Evolutionary conservation across 2,329 filamentous ascomycete species (phyloP).

Genomic region (Alternaria atra): DNA sequence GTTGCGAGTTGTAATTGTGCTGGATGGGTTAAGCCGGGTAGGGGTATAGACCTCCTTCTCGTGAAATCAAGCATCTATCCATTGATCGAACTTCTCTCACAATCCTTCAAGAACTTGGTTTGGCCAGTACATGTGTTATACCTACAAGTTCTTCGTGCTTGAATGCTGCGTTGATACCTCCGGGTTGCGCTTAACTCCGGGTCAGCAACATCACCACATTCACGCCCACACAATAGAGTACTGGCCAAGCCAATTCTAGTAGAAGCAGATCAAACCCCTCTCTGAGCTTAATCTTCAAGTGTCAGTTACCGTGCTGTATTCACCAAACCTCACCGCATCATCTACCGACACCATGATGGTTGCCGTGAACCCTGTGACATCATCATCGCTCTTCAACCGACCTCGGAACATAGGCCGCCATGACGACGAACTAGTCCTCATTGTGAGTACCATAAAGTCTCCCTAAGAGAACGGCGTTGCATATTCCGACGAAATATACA

Average conservation of each 20-base stretch:
- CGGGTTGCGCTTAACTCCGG: not conserved
- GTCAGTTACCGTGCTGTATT: not conserved
- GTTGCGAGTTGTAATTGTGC: not conserved
- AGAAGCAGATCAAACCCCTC: not conserved
- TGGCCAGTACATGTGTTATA: not conserved
- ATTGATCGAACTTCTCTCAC: not conserved
- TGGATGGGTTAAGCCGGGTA: not conserved
- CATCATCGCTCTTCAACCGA: slow-evolving; percentile 2
- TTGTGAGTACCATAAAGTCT: slow-evolving; percentile 1
- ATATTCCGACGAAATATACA: not conserved
- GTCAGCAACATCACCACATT: not conserved
- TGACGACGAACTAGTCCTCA: slow-evolving; percentile 3
- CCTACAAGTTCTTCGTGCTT: not conserved
- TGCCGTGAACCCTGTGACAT: slow-evolving; percentile 4
- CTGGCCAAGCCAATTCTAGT: not conserved
- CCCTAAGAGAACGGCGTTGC: not conserved
- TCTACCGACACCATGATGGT: slow-evolving; percentile 6
- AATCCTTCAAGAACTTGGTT: not conserved
- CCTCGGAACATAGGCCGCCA: slow-evolving; percentile 2
- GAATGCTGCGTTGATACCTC: not conserved
- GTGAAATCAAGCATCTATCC: not conserved
- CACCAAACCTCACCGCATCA: not conserved
- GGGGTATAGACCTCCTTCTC: not conserved
- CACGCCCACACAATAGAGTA: not conserved
- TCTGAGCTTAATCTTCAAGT: not conserved